These are phyloP conservation scores for Sporothrix mexicana DNA, from an alignment of 2,329 filamentous ascomycete genomes.

Conservation along the genomic window DNA sequence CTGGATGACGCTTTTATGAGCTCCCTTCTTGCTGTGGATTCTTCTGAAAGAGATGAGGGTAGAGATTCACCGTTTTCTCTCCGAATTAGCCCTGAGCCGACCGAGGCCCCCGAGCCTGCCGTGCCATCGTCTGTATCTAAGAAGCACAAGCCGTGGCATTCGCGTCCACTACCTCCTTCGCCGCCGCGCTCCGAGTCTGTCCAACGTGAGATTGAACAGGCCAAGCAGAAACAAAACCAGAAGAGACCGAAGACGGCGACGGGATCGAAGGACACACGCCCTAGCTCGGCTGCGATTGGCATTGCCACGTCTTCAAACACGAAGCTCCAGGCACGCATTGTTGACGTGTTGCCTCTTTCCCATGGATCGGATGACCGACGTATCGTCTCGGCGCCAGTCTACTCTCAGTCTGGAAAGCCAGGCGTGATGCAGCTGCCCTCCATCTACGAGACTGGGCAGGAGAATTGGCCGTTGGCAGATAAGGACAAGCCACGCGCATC, in stretches of 20 bases:
- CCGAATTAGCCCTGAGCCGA: slow-evolving; percentile 44
- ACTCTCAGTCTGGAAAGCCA: slow-evolving; percentile 49
- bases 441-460: slow-evolving; percentile 53
- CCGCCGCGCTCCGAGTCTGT: slow-evolving; percentile 46
- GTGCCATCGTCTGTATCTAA: slow-evolving; percentile 10
- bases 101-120: background rate
- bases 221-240: slow-evolving; percentile 33
- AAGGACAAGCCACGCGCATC: slow-evolving; percentile 52
- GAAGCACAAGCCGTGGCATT: slow-evolving; percentile 48
- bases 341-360: slow-evolving; percentile 10
- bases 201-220: slow-evolving; percentile 39
- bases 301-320: slow-evolving; percentile 25
- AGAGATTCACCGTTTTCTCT: slow-evolving; percentile 53
- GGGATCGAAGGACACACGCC: background rate
- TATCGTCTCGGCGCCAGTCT: slow-evolving; percentile 58
- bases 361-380: slow-evolving; percentile 49
- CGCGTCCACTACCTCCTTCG: slow-evolving; percentile 57
- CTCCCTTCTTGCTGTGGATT: slow-evolving; percentile 49
- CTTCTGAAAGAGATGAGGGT: slow-evolving; percentile 38
- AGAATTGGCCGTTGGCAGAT: slow-evolving; percentile 38
- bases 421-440: slow-evolving; percentile 52
- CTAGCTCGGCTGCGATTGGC: slow-evolving; percentile 7
- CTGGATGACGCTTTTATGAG: slow-evolving; percentile 93
- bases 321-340: slow-evolving; percentile 24
- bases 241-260: background rate